Evolutionary conservation across 192 early-diverging fungal species (phyloP), one percentile per base, ranked within the genome.

Genomic region (Podila epicladia): DNA sequence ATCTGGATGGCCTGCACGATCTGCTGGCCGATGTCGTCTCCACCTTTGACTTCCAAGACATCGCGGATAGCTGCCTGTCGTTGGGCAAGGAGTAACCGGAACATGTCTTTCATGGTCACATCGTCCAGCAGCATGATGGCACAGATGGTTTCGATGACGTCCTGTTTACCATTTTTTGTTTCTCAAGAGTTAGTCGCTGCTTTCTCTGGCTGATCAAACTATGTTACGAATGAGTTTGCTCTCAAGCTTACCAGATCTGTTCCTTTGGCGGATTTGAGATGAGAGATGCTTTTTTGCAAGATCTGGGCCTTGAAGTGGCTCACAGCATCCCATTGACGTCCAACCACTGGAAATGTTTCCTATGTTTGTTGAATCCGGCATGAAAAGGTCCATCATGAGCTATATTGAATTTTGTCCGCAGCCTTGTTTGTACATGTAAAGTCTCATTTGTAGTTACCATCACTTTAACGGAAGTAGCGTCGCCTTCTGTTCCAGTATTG

Each of bases 291-390:
- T 75, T 90, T 90, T 65, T 94, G 86, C 31, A 95, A 73, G 50
- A 96, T 95, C 67, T 96, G 93, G 1, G 84, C 51, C n/a, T 86
- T 88, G 64, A 95, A 93, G 51, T 90, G 90, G 41, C 86, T 88
- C 13, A 96, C 88, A 3, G 93, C 91, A 72, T 95, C 92, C 95
- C 95, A 96, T 75, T 95, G 95, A 7, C 92, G 86, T 59, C 92
- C 91, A 31, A 95, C 89, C 1, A 96, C 90, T 1, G 94, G 94
- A 74, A 95, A 96, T n/a, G 90, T 88, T 29, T 71, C 69, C 89
- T 94, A 75, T 20, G 35, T 66, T 26, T 60, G 41, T 17, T 45
- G 41, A 8, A 37, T 37, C 41, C 41, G 15, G 2, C 41, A 45
- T 15, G 15, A 45, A 15, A 45, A 45, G 15, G 12, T 45, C 11